phyloP scores from a whole-genome alignment of 129 eudicot genomes.

The Kitagawia praeruptora region DNA sequence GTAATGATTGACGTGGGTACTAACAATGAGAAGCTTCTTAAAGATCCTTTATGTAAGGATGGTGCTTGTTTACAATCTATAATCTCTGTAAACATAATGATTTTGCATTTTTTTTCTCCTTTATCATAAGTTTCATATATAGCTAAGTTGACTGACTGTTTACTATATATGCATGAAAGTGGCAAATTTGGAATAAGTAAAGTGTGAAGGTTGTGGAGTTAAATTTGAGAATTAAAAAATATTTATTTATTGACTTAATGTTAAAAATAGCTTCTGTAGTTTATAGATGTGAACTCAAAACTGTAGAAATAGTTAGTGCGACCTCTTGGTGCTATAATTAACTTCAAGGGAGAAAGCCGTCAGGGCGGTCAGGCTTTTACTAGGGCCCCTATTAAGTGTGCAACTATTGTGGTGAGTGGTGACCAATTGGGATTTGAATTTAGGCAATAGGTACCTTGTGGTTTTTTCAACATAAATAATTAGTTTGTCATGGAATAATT shows the following conservation, averaged over 20 bases:
- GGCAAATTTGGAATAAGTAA: neutral
- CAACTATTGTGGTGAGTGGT: neutral
- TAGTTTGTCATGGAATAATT: neutral
- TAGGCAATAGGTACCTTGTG: neutral
- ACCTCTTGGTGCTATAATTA: neutral
- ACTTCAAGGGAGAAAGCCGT: neutral
- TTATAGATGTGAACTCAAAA: neutral
- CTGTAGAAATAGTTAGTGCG: neutral
- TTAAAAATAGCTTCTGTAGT: neutral
- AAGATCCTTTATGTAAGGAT: conserved; percentile 76
- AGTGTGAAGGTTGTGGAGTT: neutral
- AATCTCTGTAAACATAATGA: neutral
- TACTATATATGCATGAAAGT: neutral
- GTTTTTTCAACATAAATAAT: neutral
- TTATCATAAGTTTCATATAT: neutral
- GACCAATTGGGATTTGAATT: neutral
- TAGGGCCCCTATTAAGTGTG: neutral
- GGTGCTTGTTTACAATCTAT: neutral
- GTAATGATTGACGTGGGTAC: conserved; percentile 98
- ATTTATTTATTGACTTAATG: too few species aligned
- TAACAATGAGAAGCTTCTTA: conserved; percentile 86
- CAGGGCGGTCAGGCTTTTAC: neutral
- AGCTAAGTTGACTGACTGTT: neutral
- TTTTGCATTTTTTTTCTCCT: neutral
- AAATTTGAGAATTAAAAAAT: neutral